These are phyloP conservation scores for Botrytis squamosa DNA, from an alignment of 2,329 filamentous ascomycete genomes.

Conservation along the genomic window DNA sequence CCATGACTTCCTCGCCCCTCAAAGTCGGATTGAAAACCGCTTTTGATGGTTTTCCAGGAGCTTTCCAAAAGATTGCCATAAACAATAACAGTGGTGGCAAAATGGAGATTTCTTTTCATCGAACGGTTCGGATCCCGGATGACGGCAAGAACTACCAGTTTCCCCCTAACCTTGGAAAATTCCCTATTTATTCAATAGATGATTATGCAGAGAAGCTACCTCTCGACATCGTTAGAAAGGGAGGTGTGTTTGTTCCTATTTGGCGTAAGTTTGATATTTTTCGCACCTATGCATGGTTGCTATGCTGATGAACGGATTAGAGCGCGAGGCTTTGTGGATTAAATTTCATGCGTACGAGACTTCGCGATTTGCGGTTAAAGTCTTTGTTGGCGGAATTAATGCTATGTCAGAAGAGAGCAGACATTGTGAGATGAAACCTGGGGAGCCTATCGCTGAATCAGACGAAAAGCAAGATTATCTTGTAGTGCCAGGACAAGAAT, in stretches of 20 bases:
- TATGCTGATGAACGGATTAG: background rate
- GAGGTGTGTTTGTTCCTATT: constrained; percentile 49
- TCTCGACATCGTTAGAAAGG: constrained; percentile 41
- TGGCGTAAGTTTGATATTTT: constrained; percentile 32
- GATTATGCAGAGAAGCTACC: constrained; percentile 41
- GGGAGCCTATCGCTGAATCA: background rate
- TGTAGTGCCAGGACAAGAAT: constrained; percentile 15
- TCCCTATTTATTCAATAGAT: constrained; percentile 43
- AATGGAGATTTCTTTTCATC: constrained; percentile 40
- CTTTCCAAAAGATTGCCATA: background rate
- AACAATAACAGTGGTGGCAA: background rate
- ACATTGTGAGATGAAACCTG: constrained; percentile 24
- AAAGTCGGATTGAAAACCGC: background rate
- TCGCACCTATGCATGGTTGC: background rate
- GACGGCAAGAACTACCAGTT: constrained; percentile 38
- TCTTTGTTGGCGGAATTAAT: constrained; percentile 45
- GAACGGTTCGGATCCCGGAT: constrained; percentile 47
- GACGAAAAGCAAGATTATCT: constrained; percentile 43
- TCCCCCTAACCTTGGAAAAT: constrained; percentile 42
- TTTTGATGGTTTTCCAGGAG: background rate
- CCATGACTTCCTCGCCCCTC: background rate
- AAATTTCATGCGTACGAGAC: constrained; percentile 31
- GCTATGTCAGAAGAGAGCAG: constrained; percentile 41
- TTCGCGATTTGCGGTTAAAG: constrained; percentile 41
- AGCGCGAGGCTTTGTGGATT: constrained; percentile 47